phyloP scores from a whole-genome alignment of 2,329 filamentous ascomycete species.

The Curvularia hawaiiensis region DNA sequence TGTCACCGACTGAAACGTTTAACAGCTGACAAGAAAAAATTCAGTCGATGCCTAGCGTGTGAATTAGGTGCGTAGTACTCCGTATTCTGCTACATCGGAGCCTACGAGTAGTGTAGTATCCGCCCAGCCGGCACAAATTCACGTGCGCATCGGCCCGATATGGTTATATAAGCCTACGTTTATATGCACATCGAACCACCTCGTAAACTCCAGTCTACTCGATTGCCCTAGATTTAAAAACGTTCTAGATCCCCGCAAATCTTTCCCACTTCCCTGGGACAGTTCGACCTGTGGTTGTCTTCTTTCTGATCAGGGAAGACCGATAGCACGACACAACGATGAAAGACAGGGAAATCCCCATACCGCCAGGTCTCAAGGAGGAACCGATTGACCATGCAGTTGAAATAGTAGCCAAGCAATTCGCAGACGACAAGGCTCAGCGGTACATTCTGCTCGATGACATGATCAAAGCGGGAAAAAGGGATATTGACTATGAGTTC shows the following conservation, averaged over 20 bases:
- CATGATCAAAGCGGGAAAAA: not conserved
- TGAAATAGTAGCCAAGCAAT: conserved; percentile 10
- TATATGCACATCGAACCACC: not conserved
- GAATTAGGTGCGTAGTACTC: not conserved
- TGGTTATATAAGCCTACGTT: not conserved
- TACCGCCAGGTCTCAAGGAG: conserved; percentile 7
- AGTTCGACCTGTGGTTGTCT: too few species aligned
- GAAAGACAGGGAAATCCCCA: not conserved
- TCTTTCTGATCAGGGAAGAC: not conserved
- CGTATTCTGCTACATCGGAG: not conserved
- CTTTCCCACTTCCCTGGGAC: too few species aligned
- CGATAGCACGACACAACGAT: not conserved
- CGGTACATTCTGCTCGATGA: conserved; percentile 8
- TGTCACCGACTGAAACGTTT: not conserved
- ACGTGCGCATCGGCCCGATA: not conserved
- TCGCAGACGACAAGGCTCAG: conserved; percentile 9
- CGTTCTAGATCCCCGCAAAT: too few species aligned
- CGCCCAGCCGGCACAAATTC: conserved; percentile 9
- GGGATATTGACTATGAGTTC: not conserved
- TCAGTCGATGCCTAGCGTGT: not conserved
- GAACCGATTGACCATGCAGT: conserved; percentile 13
- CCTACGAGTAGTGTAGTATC: not conserved
- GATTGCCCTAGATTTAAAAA: not conserved
- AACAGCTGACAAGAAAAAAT: not conserved
- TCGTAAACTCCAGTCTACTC: not conserved